Conservation (phyloP, 139 green algal genomes). For the Chlamydomonas applanata region DNA sequence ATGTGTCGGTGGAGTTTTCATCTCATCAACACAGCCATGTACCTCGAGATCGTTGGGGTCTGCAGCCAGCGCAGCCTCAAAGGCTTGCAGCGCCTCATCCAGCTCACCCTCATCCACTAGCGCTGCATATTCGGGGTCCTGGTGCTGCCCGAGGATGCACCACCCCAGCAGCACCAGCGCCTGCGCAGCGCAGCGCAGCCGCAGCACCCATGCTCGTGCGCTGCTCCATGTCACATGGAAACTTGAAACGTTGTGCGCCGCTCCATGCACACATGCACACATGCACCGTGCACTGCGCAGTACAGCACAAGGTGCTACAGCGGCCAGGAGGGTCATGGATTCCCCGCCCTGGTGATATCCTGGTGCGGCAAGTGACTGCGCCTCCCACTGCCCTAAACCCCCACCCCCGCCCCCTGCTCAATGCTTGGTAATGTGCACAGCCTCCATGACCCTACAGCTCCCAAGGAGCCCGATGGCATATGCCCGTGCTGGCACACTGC, state of each 20-base stretch:
- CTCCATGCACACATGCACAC: background rate
- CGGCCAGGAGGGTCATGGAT: too few species aligned
- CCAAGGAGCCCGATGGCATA: too few species aligned
- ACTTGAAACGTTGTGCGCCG: background rate
- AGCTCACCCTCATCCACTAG: constrained; percentile 37
- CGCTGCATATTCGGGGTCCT: constrained; percentile 30
- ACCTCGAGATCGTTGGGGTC: constrained; percentile 50
- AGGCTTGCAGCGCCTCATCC: constrained; percentile 44
- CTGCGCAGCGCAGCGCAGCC: background rate
- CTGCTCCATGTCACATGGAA: background rate
- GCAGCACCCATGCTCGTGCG: constrained; percentile 8
- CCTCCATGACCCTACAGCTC: too few species aligned
- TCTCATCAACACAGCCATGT: background rate
- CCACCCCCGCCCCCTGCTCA: too few species aligned
- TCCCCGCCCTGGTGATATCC: too few species aligned
- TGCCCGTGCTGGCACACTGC: too few species aligned
- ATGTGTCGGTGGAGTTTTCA: background rate
- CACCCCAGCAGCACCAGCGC: constrained; percentile 50
- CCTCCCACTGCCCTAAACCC: too few species aligned
- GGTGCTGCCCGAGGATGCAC: constrained; percentile 56
- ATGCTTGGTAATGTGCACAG: too few species aligned
- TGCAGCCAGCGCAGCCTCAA: constrained; percentile 39
- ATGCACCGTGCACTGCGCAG: background rate
- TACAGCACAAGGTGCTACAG: background rate
- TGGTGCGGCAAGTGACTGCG: too few species aligned